phyloP scores from a whole-genome alignment of 768 basidiomycete species.

The Trametes sanguinea region DNA sequence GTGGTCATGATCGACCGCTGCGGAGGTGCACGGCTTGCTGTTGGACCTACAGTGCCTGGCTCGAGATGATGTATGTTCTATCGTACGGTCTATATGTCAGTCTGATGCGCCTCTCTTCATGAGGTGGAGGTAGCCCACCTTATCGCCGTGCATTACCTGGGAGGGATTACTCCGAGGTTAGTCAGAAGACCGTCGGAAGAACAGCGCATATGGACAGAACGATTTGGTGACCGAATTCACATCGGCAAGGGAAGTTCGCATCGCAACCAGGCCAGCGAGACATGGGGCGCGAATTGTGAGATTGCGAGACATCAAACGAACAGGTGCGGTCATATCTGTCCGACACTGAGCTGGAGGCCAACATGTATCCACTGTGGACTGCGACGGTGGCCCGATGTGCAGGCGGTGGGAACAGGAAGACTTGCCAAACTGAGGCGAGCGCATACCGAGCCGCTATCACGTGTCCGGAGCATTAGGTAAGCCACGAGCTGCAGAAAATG shows the following conservation, averaged over 20 bases:
- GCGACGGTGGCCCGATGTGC: neutral
- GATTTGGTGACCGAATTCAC: neutral
- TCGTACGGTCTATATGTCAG: too few relatives aligned
- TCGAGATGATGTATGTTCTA: too few relatives aligned
- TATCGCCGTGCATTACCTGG: neutral
- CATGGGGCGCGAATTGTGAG: too few relatives aligned
- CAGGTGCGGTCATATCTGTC: neutral
- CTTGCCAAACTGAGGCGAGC: neutral
- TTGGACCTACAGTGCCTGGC: neutral
- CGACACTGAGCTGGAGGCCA: neutral
- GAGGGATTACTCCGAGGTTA: neutral
- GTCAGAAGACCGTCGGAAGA: neutral
- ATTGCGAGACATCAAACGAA: slow-evolving; percentile 8
- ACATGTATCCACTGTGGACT: neutral
- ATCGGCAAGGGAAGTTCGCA: neutral
- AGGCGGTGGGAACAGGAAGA: slow-evolving; percentile 11
- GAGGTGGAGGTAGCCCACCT: neutral
- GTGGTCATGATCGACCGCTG: neutral
- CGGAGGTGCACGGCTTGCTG: neutral
- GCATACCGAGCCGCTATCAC: neutral
- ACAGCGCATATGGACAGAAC: neutral
- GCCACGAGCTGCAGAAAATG: slow-evolving; percentile 1
- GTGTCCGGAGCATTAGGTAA: neutral
- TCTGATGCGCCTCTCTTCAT: too few relatives aligned
- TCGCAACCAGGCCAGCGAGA: neutral